Conservation (phyloP, 345 rosid species). For the Populus deltoides region DNA sequence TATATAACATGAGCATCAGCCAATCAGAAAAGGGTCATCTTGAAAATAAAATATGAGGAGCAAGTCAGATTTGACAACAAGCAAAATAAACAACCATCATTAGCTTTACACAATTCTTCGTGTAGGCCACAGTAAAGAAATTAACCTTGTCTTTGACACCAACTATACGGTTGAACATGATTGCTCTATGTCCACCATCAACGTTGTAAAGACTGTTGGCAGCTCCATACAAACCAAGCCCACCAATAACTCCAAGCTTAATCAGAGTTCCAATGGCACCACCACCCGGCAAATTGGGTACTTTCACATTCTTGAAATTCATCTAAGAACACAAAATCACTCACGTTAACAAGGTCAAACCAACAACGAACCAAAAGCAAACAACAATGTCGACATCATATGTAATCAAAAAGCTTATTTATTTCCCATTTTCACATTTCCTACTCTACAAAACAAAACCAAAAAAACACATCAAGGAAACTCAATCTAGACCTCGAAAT, state of each 20-base stretch:
- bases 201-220: constrained; percentile 68
- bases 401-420: neutral
- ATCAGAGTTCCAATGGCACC: constrained; percentile 61
- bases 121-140: neutral
- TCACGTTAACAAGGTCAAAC: neutral
- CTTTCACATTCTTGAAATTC: constrained; percentile 62
- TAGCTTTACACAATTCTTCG: no score
- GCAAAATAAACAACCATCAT: neutral
- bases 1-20: neutral
- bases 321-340: constrained; percentile 12
- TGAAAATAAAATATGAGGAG: neutral
- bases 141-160: constrained; percentile 60
- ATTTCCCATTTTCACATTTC: neutral
- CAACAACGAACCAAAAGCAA: neutral
- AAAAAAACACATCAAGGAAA: neutral
- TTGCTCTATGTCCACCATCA: constrained; percentile 73
- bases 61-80: neutral
- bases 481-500: neutral
- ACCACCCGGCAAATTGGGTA: constrained; percentile 77
- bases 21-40: neutral
- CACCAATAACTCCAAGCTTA: constrained; percentile 69
- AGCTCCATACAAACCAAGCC: constrained; percentile 65
- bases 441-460: neutral
- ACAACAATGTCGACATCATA: no score
- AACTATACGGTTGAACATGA: constrained; percentile 54